phyloP scores from a whole-genome alignment of 495 filamentous ascomycete genomes.

The Penicillium tannophilum region DNA sequence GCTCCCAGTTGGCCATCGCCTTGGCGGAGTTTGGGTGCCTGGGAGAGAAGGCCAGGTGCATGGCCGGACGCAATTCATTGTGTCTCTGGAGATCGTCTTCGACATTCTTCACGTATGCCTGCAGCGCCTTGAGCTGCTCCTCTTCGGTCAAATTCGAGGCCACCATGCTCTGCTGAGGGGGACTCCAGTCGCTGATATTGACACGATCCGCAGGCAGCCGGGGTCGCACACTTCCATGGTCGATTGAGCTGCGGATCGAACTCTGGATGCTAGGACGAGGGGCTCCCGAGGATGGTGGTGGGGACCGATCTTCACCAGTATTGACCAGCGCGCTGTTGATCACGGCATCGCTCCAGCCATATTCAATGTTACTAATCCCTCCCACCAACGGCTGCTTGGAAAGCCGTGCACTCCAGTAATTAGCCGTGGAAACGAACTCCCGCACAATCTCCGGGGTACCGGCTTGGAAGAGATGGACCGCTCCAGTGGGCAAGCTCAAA shows the following conservation, averaged over 20 bases:
- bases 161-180: constrained; percentile 87
- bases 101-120: constrained; percentile 78
- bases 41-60: constrained; percentile 88
- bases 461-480: constrained; percentile 96
- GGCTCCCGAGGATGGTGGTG: constrained; percentile 43
- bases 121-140: constrained; percentile 77
- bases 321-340: constrained; percentile 72
- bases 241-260: constrained; percentile 71
- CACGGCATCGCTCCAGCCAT: constrained; percentile 91
- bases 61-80: constrained; percentile 80
- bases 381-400: constrained; percentile 91
- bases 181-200: constrained; percentile 87
- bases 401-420: constrained; percentile 95
- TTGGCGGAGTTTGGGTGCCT: constrained; percentile 78
- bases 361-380: constrained; percentile 95
- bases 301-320: constrained; percentile 43
- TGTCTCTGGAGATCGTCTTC: constrained; percentile 84
- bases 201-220: constrained; percentile 85
- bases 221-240: constrained; percentile 61
- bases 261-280: constrained; percentile 66
- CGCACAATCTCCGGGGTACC: constrained; percentile 92
- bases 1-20: constrained; percentile 95
- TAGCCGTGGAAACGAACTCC: constrained; percentile 92
- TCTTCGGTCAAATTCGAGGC: constrained; percentile 73
- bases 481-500: constrained; percentile 86